Conservation (phyloP, 257 asterid genomes). For the Solanum bulbocastanum region DNA sequence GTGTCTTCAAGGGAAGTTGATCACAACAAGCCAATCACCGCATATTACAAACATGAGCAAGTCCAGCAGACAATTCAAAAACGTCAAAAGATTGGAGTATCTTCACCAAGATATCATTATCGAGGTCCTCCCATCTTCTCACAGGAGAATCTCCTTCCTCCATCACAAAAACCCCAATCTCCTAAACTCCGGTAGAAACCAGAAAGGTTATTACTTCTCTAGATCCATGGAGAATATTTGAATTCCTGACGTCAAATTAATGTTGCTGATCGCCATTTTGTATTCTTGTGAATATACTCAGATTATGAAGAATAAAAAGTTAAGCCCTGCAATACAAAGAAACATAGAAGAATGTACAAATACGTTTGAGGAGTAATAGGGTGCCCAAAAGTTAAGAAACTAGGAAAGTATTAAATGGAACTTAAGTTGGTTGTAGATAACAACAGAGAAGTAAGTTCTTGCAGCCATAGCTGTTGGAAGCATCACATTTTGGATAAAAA, state of each 20-base stretch:
- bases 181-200: background rate
- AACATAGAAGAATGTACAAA: background rate
- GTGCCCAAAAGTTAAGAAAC: background rate
- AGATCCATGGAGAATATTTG: background rate
- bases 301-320: background rate
- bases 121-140: constrained; percentile 57
- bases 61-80: constrained; percentile 35
- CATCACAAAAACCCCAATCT: constrained; percentile 20
- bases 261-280: background rate
- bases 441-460: background rate
- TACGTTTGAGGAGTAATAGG: background rate
- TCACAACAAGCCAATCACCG: constrained; percentile 69
- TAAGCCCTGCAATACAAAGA: background rate
- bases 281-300: background rate
- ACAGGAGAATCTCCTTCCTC: constrained; percentile 19
- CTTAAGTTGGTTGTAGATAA: background rate
- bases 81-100: constrained; percentile 42
- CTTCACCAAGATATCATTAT: constrained; percentile 47
- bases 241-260: background rate
- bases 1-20: constrained; percentile 42
- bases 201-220: background rate
- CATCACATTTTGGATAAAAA: background rate
- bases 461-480: background rate
- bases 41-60: constrained; percentile 54
- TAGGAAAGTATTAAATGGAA: background rate